These are phyloP conservation scores for Fusarium sp. DNA, from an alignment of 2,329 filamentous ascomycete species.

Conservation along the genomic window DNA sequence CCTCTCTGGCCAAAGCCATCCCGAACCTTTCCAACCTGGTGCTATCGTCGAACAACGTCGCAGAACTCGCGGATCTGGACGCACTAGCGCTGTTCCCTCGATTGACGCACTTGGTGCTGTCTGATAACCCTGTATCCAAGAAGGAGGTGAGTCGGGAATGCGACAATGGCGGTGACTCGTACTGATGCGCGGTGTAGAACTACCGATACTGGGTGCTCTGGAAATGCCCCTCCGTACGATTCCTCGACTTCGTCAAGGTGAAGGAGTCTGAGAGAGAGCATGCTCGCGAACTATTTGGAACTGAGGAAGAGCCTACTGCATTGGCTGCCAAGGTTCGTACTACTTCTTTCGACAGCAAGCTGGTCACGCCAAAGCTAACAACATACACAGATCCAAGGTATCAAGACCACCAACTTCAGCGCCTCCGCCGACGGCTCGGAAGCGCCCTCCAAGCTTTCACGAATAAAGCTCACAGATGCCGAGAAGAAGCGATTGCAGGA, in stretches of 20 bases:
- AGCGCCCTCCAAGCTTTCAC: constrained; percentile 72
- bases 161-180: not conserved
- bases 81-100: constrained; percentile 74
- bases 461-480: constrained; percentile 85
- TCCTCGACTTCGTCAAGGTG: constrained; percentile 93
- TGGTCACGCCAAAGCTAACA: constrained; percentile 13
- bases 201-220: constrained; percentile 94
- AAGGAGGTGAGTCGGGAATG: constrained; percentile 79
- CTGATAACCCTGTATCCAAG: constrained; percentile 90
- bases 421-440: constrained; percentile 57
- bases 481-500: constrained; percentile 89
- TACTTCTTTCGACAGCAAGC: not conserved
- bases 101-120: constrained; percentile 82
- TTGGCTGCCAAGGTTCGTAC: constrained; percentile 74
- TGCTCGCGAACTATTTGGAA: constrained; percentile 86
- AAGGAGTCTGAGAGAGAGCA: constrained; percentile 83
- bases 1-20: constrained; percentile 76
- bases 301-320: constrained; percentile 78
- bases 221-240: constrained; percentile 84
- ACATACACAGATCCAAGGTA: constrained; percentile 75
- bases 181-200: constrained; percentile 64
- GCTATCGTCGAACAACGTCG: constrained; percentile 83
- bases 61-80: constrained; percentile 88
- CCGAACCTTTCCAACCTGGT: constrained; percentile 86
- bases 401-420: constrained; percentile 82